Evolutionary conservation across 208 protist genomes (phyloP).

Genomic region (Trypanosoma vivax): DNA sequence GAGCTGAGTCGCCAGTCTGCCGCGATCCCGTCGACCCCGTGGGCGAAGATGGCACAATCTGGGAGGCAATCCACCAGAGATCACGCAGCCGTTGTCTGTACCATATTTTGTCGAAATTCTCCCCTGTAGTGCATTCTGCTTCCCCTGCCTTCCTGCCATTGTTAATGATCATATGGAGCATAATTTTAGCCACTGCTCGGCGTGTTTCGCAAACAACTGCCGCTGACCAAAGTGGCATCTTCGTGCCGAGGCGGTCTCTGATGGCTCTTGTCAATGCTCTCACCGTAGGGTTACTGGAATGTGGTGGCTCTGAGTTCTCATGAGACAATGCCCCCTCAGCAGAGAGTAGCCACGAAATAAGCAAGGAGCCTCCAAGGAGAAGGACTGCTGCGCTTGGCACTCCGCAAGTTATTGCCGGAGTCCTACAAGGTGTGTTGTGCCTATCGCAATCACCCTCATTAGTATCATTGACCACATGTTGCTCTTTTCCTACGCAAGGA

Average conservation of each 20-base stretch:
- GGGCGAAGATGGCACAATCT: conserved; percentile 31
- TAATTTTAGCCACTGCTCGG: conserved; percentile 40
- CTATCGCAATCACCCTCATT: background rate
- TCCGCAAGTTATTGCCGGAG: background rate
- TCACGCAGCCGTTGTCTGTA: conserved; percentile 29
- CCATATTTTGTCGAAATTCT: conserved; percentile 27
- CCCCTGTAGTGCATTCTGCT: background rate
- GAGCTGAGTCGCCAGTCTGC: background rate
- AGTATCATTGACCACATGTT: background rate
- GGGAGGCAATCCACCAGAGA: conserved; percentile 36
- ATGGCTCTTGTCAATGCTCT: conserved; percentile 16
- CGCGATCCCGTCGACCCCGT: background rate
- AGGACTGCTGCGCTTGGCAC: conserved; percentile 20
- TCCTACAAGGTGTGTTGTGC: too few relatives aligned
- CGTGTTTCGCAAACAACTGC: conserved; percentile 23
- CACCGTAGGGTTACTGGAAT: too few relatives aligned
- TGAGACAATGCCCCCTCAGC: background rate
- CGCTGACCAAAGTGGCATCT: conserved; percentile 17
- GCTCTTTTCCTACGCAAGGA: background rate
- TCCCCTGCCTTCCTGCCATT: conserved; percentile 20
- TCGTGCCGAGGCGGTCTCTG: conserved; percentile 25
- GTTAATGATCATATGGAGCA: conserved; percentile 55
- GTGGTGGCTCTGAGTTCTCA: background rate
- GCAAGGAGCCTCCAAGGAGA: conserved; percentile 56
- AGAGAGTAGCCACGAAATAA: conserved; percentile 45